Base-by-base conservation (phyloP, 345 rosid species). In the Eutrema heterophyllum region DNA sequence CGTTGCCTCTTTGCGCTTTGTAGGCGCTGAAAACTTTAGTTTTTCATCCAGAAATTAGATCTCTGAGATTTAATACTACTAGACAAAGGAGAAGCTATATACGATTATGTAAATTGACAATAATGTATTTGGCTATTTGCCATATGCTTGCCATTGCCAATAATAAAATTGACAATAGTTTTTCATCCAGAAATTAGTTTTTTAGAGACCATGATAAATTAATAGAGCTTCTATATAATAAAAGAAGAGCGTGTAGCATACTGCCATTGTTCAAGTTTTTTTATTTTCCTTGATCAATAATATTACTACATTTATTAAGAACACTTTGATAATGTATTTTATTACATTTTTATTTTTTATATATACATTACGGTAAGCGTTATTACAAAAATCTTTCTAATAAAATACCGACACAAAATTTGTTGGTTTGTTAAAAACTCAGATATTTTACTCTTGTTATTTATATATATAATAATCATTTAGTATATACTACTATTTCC, bases 1-100 rank as follows among this genome's bases (percentile, higher is more conserved):
- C 15, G 54, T 59, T 67, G 60, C 21, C 15, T 13, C 48, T 75
- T 75, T 68, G 63, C 69, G 52, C 35, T 68, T 75, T 60, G 72
- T 67, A 67, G 58, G 60, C 71, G 78, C 58, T 66, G 72, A 57
- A 45, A 64, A 55, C 48, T 44, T 40, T 30, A 27, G 5, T 9
- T 59, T 48, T 57, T 8, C 33, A 53, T 54, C 54, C 29, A 72
- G 39, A 64, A 49, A 67, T 30, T 58, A 67, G 62, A 58, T 74
- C 21, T 18, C 1, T n/a, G n/a, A n/a, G n/a, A n/a, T n/a, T n/a
- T n/a, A n/a, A n/a, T n/a, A n/a, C n/a, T n/a, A n/a, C 21, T 18
- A 18, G 21, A 18, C 21, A 18, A 18, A 18, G 21, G 21, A 18
- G 21, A 18, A 18, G 21, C 0, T 18, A 18, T 1, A 14, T 3